Base-by-base conservation (phyloP, 1,284 basidiomycete genomes). In the Gomphus bonarii region DNA sequence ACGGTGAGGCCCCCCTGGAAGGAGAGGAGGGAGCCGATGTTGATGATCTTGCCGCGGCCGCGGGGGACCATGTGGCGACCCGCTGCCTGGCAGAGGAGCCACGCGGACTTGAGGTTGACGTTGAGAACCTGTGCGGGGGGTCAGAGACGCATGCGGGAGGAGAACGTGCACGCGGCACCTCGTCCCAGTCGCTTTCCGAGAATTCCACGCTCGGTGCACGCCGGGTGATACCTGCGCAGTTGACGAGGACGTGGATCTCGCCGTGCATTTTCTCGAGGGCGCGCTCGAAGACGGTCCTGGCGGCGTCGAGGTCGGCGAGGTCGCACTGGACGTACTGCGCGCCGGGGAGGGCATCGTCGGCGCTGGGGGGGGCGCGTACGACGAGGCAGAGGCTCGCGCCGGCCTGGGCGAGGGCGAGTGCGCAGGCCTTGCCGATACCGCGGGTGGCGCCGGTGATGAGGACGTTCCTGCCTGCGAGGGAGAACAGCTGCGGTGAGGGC, bases 151-250 rank as follows among this genome's bases (percentile, higher is more conserved):
- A 48, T 12, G 20, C 31, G 22, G 18, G 51, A 53, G 22, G 61
- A 58, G 50, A 51, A 50, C 52, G 55, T 25, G 49, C 58, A 56
- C 61, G 52, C 72, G 82, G 66, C 68, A 91, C 91, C 71, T 93
- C 89, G 67, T 95, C 85, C 92, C 92, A 97, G 68, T 95, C 88
- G 50, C 75, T 69, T 68, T 95, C 92, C 40, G 82, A 75, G 69
- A 97, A 97, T 64, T 82, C 78, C 63, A 91, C 81, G 44, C 84
- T 84, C 58, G 89, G 88, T 57, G 86, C 83, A 69, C 92, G 77
- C 65, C 91, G 79, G 70, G 97, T 93, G 65, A 97, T 97, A 50
- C 94, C 95, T 57, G 90, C 95, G 69, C 93, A 97, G 72, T 97
- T 95, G 68, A 97, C 82, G 50, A 97, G 80, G 63, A 97, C 78